Conservation (phyloP, 2,329 filamentous ascomycete species). For the Ophioceras dolichostomum region DNA sequence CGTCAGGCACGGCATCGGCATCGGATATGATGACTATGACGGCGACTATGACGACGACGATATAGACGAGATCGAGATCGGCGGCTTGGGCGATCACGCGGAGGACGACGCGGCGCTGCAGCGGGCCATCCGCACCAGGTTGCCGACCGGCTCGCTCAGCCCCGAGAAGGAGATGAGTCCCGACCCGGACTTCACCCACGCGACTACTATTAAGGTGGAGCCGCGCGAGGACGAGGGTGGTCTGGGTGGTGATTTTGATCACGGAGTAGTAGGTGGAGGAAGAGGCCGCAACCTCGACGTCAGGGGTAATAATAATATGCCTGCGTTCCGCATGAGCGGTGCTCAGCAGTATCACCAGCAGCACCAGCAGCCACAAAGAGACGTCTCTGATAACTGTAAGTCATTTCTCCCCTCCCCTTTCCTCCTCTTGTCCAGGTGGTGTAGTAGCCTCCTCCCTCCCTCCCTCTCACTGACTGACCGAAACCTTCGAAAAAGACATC, state of each 20-base stretch:
- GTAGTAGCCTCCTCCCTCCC: too few relatives aligned
- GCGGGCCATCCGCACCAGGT: conserved; percentile 38
- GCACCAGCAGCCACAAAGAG: conserved; percentile 8
- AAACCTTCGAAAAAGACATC: conserved; percentile 3
- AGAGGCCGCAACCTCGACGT: background rate
- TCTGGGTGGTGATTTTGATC: conserved; percentile 4
- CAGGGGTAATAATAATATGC: too few relatives aligned
- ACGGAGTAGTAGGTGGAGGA: background rate
- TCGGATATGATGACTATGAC: too few relatives aligned
- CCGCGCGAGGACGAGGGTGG: conserved; percentile 11
- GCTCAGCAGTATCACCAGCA: too few relatives aligned
- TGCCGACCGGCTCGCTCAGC: conserved; percentile 43
- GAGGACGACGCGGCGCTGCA: conserved; percentile 31
- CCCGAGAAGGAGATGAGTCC: conserved; percentile 41
- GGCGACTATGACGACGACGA: conserved; percentile 18
- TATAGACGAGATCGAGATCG: conserved; percentile 4
- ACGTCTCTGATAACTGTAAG: conserved; percentile 38
- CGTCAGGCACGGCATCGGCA: conserved; percentile 4
- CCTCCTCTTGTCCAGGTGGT: conserved; percentile 11
- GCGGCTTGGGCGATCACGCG: conserved; percentile 12
- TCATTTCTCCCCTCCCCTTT: conserved; percentile 8
- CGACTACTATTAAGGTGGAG: conserved; percentile 22
- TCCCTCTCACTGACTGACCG: background rate
- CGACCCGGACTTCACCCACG: conserved; percentile 24
- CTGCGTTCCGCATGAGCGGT: background rate